phyloP scores from a whole-genome alignment of 2,329 filamentous ascomycete genomes.

The Fusarium luffae region DNA sequence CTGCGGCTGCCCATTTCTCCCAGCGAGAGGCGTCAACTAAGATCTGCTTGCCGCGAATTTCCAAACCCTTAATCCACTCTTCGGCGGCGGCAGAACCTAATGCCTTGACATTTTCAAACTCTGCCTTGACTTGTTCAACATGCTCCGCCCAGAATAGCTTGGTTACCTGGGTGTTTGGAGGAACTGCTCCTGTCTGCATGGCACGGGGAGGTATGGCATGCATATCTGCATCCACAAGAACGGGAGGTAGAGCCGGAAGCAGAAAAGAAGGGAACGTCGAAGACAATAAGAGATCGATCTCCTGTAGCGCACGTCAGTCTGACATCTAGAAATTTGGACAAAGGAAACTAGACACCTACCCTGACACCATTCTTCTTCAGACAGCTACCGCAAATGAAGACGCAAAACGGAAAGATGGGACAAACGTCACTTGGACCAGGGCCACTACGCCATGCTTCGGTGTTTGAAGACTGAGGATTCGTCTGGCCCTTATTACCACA shows the following conservation, averaged over 20 bases:
- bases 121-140: constrained; percentile 69
- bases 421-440: constrained; percentile 70
- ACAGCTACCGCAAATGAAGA: constrained; percentile 74
- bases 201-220: constrained; percentile 68
- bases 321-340: constrained; percentile 1
- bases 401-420: constrained; percentile 77
- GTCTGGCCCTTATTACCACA: constrained; percentile 62
- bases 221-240: constrained; percentile 70
- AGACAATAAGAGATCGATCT: constrained; percentile 75
- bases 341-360: constrained; percentile 59
- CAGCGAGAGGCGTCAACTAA: constrained; percentile 74
- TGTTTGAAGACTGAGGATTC: constrained; percentile 42
- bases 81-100: constrained; percentile 75
- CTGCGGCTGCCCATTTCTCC: constrained; percentile 75
- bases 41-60: constrained; percentile 68
- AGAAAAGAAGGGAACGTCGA: constrained; percentile 69
- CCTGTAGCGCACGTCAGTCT: constrained; percentile 60
- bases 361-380: constrained; percentile 70
- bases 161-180: constrained; percentile 62
- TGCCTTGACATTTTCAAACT: constrained; percentile 72
- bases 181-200: constrained; percentile 62
- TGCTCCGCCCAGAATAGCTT: constrained; percentile 75
- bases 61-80: constrained; percentile 83
- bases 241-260: constrained; percentile 75
- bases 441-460: constrained; percentile 65